Base-by-base conservation (phyloP, 1,284 basidiomycete species). In the Cutaneotrichosporon daszewskae region DNA sequence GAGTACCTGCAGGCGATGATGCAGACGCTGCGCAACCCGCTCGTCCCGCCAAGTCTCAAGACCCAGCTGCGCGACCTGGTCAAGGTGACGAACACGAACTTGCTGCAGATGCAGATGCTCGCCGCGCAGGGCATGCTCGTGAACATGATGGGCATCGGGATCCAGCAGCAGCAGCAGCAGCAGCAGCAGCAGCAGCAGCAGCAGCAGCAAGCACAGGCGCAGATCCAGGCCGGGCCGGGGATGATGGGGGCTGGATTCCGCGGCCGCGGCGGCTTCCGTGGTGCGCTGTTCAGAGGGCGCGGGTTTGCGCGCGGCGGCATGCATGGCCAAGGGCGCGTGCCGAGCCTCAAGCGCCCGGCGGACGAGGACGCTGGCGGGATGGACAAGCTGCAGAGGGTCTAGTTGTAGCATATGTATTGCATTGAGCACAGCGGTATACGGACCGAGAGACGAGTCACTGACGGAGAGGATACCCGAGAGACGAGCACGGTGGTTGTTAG, bases 41-140 rank as follows among this genome's bases (percentile, higher is more conserved):
- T 55, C 13, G 49, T 64, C 8, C 43, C 48, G 13, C 45, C 43
- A 16, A 33, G 10, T 22, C 43, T 41, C 50, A 51, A 47, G 50
- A 52, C 26, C 29, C 45, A 45, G 42, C 46, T 60, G n/a, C 55
- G 49, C 20, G 42, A 45, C 6, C 62, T 62, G 37, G 47, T 66
- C 40, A 57, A 62, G 45, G 53, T 60, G 25, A 57, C 65, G 13
- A 58, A 64, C 41, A 50, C 61, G n/a, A 60, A 53, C 23, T 50
- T 68, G 18, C 40, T 64, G 35, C 61, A 65, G 43, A 62, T 66
- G 58, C 66, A 68, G 50, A 56, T 65, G 55, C 46, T 66, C 37
- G 59, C 58, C 2, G 53, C 56, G 8, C 57, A 48, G 45, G 53
- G 47, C n/a, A 43, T 49, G 40, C 38, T 53, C 11, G 40, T 40